These are phyloP conservation scores for Aspergillus mulundensis DNA, from an alignment of 495 filamentous ascomycete genomes.

Conservation along the genomic window DNA sequence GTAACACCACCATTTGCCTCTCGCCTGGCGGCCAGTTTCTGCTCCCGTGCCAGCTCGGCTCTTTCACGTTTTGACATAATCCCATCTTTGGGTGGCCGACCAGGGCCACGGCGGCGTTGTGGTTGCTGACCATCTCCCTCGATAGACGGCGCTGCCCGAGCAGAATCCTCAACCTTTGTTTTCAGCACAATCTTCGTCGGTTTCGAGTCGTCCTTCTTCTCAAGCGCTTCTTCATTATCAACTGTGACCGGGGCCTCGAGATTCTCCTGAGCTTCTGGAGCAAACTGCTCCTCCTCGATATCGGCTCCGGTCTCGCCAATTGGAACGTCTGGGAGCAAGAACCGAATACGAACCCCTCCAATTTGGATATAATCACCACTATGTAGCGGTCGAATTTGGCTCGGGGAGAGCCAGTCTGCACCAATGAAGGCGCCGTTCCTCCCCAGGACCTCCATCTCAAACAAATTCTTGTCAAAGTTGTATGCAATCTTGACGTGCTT, in stretches of 20 bases:
- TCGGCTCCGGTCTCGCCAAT: constrained; percentile 65
- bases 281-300: constrained; percentile 59
- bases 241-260: constrained; percentile 30
- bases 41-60: constrained; percentile 61
- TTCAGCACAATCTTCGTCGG: constrained; percentile 36
- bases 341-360: constrained; percentile 68
- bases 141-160: constrained; percentile 29
- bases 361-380: constrained; percentile 75
- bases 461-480: constrained; percentile 67
- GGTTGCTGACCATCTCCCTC: constrained; percentile 42
- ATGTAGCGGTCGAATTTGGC: constrained; percentile 59
- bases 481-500: constrained; percentile 81
- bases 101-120: constrained; percentile 74
- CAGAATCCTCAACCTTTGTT: constrained; percentile 32
- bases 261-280: constrained; percentile 41
- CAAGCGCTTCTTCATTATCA: constrained; percentile 34
- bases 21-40: constrained; percentile 46
- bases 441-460: constrained; percentile 76
- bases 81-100: constrained; percentile 85
- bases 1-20: constrained; percentile 44
- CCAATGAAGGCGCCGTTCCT: constrained; percentile 85
- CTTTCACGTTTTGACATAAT: constrained; percentile 87
- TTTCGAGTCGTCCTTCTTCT: constrained; percentile 34
- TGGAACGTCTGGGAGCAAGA: constrained; percentile 69
- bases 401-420: constrained; percentile 59